A percentile compares a stretch with the other conserved stretches of the same genome.
These are phyloP conservation scores for Periconia macrospinosa DNA, from an alignment of 2,329 filamentous ascomycete genomes.

Conservation along the genomic window DNA sequence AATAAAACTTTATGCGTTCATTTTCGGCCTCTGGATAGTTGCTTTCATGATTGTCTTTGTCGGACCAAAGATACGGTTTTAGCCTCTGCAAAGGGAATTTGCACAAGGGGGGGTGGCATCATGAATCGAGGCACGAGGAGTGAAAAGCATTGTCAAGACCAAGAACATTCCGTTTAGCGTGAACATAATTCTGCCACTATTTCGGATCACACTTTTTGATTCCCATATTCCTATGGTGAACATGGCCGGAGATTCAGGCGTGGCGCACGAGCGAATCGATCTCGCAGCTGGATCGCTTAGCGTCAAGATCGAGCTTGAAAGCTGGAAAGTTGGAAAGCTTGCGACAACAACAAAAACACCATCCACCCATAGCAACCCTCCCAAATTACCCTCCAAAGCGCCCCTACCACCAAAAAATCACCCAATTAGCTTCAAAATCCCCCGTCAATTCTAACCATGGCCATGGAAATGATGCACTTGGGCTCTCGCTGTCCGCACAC, in stretches of 20 bases:
- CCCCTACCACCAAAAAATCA: not conserved
- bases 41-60: conserved; percentile 81
- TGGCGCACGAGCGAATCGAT: conserved; percentile 12
- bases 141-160: not conserved
- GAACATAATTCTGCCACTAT: not conserved
- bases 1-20: conserved; percentile 81
- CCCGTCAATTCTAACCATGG: conserved; percentile 19
- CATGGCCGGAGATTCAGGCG: not conserved
- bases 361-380: not conserved
- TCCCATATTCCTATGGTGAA: too few relatives aligned
- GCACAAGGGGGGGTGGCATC: not conserved
- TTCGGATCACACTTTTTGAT: too few relatives aligned
- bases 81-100: not conserved
- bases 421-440: not conserved
- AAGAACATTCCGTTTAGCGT: too few relatives aligned
- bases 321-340: conserved; percentile 9
- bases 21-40: conserved; percentile 78
- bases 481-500: conserved; percentile 36
- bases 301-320: conserved; percentile 2
- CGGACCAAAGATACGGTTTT: conserved; percentile 86
- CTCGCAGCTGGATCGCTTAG: conserved; percentile 25
- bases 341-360: conserved; percentile 10
- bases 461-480: conserved; percentile 39
- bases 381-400: not conserved
- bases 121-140: not conserved